Base-by-base conservation (phyloP, 1,284 basidiomycete species). In the Takashimella koratensis region DNA sequence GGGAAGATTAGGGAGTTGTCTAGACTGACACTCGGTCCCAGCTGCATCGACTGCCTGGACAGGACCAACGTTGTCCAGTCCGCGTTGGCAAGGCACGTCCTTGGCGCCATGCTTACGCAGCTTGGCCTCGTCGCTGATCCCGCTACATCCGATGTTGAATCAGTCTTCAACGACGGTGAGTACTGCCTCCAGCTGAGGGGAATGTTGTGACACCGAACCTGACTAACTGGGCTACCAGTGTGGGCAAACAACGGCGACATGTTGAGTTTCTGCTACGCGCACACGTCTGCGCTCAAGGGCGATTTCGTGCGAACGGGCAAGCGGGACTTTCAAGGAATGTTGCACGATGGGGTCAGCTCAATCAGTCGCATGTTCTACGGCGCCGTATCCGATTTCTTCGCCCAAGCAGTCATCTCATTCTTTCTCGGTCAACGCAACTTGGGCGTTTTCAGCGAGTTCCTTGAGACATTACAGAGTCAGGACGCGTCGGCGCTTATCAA, bases 291-390 rank as follows among this genome's bases (percentile, higher is more conserved):
- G 2, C 79, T 98, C 47, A 98, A 98, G 84, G 90, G 93, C n/a
- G 93, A 96, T 76, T 97, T 92, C 67, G 95, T 92, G 0, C 83
- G 91, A 81, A 98, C 94, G 0, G 95, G 95, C 25, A 95, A 91
- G 77, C 84, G 95, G 20, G 94, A 98, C 71, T 78, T 96, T 23
- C 82, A 83, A 39, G 95, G 95, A 2, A 83, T 97, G 79, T 60
- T 74, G 4, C 67, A 96, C 67, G 93, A 96, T 66, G 92, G 93
- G 1, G 84, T 94, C 54, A 96, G 94, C 71, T 94, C 91, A 1
- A 77, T 96, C 24, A 87, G 90, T 41, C 84, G 90, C 79, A 75
- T 80, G 67, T 77, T 76, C 53, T 77, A 77, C 48, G 77, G 75
- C n/a, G 77, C 78, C 0, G 73, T 94, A 65, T 86, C 87, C 54